Percentiles rank a stretch among this genome's conserved stretches.
Conservation (phyloP, 192 early-diverging fungal species). For the Gamsiella multidivaricata region DNA sequence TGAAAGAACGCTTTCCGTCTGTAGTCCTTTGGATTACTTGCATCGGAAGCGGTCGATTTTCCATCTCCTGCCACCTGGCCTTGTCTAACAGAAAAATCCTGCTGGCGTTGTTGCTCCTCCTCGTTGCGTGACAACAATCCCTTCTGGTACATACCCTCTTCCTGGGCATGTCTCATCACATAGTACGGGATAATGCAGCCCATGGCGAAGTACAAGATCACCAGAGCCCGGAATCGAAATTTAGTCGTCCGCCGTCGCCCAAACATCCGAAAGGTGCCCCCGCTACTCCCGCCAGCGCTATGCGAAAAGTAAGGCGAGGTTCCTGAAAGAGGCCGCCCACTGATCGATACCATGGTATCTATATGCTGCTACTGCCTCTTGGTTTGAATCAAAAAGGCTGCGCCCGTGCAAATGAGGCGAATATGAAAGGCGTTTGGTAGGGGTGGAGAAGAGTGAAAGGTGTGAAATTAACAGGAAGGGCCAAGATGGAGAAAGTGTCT, state of each 20-base stretch:
- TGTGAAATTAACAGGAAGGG: no score
- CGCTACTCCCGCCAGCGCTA: not conserved
- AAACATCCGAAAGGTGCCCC: constrained; percentile 16
- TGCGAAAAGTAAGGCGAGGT: constrained; percentile 1
- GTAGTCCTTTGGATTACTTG: constrained; percentile 11
- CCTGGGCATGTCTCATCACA: constrained; percentile 44
- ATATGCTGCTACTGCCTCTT: not conserved
- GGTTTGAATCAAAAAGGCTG: no score
- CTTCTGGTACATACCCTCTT: constrained; percentile 20
- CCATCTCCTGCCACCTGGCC: no score
- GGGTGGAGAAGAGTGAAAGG: not conserved
- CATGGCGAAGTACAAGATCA: constrained; percentile 21
- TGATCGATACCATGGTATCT: constrained; percentile 21
- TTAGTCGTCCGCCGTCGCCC: constrained; percentile 30
- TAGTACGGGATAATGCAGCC: constrained; percentile 51
- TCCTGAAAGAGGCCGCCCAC: constrained; percentile 14
- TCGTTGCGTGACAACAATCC: not conserved
- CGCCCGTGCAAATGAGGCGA: no score
- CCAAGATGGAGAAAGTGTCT: no score
- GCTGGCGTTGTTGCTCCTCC: not conserved
- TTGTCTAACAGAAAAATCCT: no score
- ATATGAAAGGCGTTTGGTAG: constrained; percentile 1
- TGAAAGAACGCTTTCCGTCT: constrained; percentile 30
- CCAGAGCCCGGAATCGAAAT: constrained; percentile 19
- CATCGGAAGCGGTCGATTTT: not conserved